A percentile compares a stretch with the other conserved stretches of the same genome.
Evolutionary conservation across 78 protist genomes (phyloP).

Genomic region (Dictyostelium brefeldianum): DNA sequence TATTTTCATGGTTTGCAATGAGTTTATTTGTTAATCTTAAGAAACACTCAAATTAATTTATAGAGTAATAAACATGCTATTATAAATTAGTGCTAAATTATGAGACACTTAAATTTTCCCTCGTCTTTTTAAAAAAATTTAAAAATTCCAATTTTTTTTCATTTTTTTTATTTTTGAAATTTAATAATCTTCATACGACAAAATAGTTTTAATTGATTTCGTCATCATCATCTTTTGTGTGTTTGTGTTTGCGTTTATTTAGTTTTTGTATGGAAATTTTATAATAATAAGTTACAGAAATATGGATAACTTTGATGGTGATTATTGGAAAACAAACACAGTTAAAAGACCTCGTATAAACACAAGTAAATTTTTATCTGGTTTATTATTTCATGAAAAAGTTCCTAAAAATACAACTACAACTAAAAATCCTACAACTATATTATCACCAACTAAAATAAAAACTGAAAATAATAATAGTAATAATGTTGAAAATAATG

Average conservation of each 20-base stretch:
- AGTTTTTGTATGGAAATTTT: background rate
- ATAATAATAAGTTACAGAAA: background rate
- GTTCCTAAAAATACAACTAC: background rate
- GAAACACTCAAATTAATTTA: no score
- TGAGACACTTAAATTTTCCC: no score
- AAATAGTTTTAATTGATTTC: no score
- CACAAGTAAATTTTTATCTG: background rate
- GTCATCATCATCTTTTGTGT: no score
- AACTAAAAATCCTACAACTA: background rate
- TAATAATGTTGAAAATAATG: background rate
- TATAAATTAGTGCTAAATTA: no score
- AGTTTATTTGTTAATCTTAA: no score
- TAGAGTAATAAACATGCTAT: no score
- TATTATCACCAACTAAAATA: background rate
- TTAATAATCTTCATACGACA: no score
- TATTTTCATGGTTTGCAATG: no score
- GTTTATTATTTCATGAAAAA: background rate
- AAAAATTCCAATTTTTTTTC: no score
- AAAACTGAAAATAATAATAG: background rate
- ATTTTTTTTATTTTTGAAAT: no score
- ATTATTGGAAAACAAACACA: conserved; percentile 24
- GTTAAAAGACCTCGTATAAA: conserved; percentile 13
- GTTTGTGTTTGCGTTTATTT: background rate
- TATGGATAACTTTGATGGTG: conserved; percentile 49
- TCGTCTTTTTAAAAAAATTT: no score